Conservation (phyloP, 768 basidiomycete genomes). For the Pleurotus eryngii region DNA sequence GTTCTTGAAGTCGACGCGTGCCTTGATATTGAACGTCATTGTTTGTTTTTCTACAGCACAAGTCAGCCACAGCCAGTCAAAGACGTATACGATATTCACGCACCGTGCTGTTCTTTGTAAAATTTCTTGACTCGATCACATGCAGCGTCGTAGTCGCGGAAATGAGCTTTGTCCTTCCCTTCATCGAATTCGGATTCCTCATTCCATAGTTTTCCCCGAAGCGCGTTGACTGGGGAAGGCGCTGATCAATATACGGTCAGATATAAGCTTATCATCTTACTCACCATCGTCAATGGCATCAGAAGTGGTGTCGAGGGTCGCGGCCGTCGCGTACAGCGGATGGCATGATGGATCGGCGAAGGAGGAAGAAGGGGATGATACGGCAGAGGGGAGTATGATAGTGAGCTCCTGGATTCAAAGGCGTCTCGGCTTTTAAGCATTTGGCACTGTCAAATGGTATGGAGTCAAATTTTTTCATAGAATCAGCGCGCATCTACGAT, state of each 20-base stretch:
- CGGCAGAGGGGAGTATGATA: not conserved
- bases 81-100: not conserved
- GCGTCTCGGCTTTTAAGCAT: conserved; percentile 4
- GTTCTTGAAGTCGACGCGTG: conserved; percentile 70
- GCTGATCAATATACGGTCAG: not conserved
- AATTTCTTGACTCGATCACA: conserved; percentile 77
- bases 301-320: conserved; percentile 41
- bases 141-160: conserved; percentile 72
- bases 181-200: conserved; percentile 56
- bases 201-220: conserved; percentile 62
- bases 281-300: conserved; percentile 49
- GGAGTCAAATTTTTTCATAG: conserved; percentile 6
- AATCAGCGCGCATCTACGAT: conserved; percentile 2
- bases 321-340: conserved; percentile 19
- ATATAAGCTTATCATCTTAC: not conserved
- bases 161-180: conserved; percentile 61
- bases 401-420: conserved; percentile 4
- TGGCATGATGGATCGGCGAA: conserved; percentile 22
- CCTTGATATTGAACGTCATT: conserved; percentile 76
- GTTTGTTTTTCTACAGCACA: conserved; percentile 74
- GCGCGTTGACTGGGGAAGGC: conserved; percentile 53
- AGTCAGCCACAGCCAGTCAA: not conserved
- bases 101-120: conserved; percentile 78
- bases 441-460: conserved; percentile 3
- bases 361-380: not conserved